Percentiles rank a stretch among this genome's conserved stretches.
Conservation (phyloP, 495 filamentous ascomycete species). For the Amorphotheca resinae region DNA sequence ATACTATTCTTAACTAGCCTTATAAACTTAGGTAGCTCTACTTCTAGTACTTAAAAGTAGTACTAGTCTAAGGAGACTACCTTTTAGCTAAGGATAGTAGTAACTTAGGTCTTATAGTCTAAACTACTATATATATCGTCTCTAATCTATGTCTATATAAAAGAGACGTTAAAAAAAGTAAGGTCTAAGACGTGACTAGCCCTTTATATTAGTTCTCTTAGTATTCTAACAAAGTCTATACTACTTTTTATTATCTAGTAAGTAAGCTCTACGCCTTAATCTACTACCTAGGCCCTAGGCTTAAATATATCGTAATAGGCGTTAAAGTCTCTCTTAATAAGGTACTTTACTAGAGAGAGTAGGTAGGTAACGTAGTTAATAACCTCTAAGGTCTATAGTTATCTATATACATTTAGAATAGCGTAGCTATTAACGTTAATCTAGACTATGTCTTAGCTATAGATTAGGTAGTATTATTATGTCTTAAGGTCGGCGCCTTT, state of each 20-base stretch:
- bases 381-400: not conserved
- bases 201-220: not conserved
- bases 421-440: not conserved
- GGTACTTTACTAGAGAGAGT: not conserved
- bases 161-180: not conserved
- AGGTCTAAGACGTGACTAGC: not conserved
- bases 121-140: not conserved
- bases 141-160: not conserved
- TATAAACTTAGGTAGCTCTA: not conserved
- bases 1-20: not conserved
- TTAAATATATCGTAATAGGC: not conserved
- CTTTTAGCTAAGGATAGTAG: not conserved
- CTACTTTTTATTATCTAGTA: not conserved
- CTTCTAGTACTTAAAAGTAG: not conserved
- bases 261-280: not conserved
- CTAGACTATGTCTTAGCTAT: not conserved
- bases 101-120: slow-evolving; percentile 1
- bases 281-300: not conserved
- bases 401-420: not conserved
- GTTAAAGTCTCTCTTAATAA: not conserved
- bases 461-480: not conserved
- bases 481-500: not conserved
- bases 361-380: not conserved
- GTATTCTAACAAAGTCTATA: not conserved
- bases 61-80: not conserved